Conservation (phyloP, 2,329 filamentous ascomycete species). For the Colletotrichum nymphaeae region DNA sequence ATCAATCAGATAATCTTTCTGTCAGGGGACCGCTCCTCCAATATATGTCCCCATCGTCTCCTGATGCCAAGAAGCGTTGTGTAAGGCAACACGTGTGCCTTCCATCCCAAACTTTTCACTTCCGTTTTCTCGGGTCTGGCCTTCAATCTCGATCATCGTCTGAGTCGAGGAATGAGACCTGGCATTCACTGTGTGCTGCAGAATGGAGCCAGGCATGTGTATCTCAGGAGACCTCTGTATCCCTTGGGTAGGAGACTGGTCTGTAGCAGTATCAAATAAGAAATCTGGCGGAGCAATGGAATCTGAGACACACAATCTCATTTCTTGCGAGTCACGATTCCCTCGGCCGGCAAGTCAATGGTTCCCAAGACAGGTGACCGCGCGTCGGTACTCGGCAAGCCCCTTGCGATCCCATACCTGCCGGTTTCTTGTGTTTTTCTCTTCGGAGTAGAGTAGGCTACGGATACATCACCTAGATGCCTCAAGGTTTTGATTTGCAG, state of each 20-base stretch:
- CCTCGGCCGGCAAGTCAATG: not conserved
- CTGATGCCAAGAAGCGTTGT: not conserved
- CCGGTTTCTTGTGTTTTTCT: not conserved
- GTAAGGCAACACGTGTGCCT: not conserved
- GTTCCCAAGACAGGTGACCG: not conserved
- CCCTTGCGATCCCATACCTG: not conserved
- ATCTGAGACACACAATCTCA: slow-evolving; percentile 22
- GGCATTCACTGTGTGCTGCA: not conserved
- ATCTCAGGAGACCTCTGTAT: not conserved
- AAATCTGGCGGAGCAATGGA: not conserved
- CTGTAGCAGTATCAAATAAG: not conserved
- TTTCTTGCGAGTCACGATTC: not conserved
- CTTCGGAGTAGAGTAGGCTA: not conserved
- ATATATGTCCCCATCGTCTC: not conserved
- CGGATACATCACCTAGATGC: not conserved
- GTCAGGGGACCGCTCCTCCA: not conserved
- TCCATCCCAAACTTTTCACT: not conserved
- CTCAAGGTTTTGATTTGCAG: not conserved
- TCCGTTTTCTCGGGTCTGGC: not conserved
- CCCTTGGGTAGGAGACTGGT: not conserved
- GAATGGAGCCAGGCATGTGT: not conserved
- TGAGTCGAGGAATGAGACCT: not conserved
- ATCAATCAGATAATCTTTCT: slow-evolving; percentile 31
- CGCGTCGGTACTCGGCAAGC: slow-evolving; percentile 7
- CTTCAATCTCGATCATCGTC: slow-evolving; percentile 3